Conservation (phyloP, 805 yeast genomes). For the Candida sonorensis region DNA sequence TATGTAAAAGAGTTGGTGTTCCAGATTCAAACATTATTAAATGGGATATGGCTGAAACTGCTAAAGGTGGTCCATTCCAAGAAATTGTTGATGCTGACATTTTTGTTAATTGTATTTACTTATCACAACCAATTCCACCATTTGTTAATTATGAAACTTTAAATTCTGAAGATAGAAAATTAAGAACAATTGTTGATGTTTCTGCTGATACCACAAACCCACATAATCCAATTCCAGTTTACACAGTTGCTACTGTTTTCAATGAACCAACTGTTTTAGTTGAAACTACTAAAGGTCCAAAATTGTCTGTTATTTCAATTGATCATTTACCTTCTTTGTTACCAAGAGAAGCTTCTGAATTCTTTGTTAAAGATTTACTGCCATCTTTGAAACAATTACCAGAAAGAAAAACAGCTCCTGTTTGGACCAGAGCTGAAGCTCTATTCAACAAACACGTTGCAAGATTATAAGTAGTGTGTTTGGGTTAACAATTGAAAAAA, state of each 20-base stretch:
- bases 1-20: constrained; percentile 75
- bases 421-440: constrained; percentile 85
- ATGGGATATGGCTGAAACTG: constrained; percentile 98
- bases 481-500: too few relatives aligned
- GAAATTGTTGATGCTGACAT: constrained; percentile 86
- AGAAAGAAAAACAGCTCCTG: constrained; percentile 74
- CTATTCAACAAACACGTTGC: constrained; percentile 81
- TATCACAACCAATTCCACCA: constrained; percentile 90
- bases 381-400: constrained; percentile 86
- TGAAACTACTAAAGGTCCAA: constrained; percentile 72
- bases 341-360: constrained; percentile 97
- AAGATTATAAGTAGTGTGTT: constrained; percentile 43
- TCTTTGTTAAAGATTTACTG: constrained; percentile 76
- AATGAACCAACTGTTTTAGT: constrained; percentile 86
- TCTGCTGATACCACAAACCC: constrained; percentile 99
- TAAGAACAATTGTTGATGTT: constrained; percentile 93
- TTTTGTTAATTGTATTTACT: constrained; percentile 92
- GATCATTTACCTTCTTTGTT: constrained; percentile 94
- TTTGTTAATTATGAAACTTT: constrained; percentile 68
- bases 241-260: constrained; percentile 84
- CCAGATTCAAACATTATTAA: constrained; percentile 77
- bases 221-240: constrained; percentile 95
- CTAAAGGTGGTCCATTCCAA: constrained; percentile 93
- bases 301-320: constrained; percentile 85
- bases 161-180: constrained; percentile 60